Percentiles rank a stretch among this genome's conserved stretches.
Evolutionary conservation across 352 stramenopile genomes (phyloP).

Genomic region (Thalassiosira mediterranea): DNA sequence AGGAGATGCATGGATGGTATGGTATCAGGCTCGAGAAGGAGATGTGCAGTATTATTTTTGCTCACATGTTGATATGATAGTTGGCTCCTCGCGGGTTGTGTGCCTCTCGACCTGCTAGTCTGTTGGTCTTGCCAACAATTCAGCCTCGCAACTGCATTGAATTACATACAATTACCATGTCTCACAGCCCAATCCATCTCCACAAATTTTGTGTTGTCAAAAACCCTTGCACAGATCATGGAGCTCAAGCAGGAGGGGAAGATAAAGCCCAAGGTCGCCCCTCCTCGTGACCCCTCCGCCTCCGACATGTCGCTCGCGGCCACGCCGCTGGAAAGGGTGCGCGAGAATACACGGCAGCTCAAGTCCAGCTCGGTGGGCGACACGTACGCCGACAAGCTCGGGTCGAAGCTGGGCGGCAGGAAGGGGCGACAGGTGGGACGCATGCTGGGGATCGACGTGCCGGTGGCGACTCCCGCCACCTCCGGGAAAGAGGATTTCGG

Average conservation of each 20-base stretch:
- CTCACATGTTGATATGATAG: no score
- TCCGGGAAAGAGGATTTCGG: neutral
- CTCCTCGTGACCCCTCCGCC: neutral
- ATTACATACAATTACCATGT: no score
- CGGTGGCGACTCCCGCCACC: neutral
- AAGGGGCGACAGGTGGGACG: constrained; percentile 22
- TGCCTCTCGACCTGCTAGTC: no score
- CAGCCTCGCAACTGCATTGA: no score
- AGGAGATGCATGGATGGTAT: no score
- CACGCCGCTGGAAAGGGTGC: neutral
- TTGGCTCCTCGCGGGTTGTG: no score
- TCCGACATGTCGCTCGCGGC: neutral
- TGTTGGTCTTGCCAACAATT: no score
- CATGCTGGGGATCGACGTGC: constrained; percentile 21
- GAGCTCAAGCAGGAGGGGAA: constrained; percentile 58
- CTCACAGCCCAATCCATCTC: no score
- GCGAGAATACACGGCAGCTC: neutral
- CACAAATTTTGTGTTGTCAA: no score
- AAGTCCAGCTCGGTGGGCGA: constrained; percentile 4
- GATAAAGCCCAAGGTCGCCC: constrained; percentile 30
- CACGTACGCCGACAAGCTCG: constrained; percentile 47
- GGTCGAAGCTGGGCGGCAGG: constrained; percentile 22
- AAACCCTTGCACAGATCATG: constrained; percentile 67
- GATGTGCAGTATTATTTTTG: no score
- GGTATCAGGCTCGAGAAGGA: no score